These are phyloP conservation scores for Thalassiosira gravida DNA, from an alignment of 352 stramenopile species.

Conservation along the genomic window DNA sequence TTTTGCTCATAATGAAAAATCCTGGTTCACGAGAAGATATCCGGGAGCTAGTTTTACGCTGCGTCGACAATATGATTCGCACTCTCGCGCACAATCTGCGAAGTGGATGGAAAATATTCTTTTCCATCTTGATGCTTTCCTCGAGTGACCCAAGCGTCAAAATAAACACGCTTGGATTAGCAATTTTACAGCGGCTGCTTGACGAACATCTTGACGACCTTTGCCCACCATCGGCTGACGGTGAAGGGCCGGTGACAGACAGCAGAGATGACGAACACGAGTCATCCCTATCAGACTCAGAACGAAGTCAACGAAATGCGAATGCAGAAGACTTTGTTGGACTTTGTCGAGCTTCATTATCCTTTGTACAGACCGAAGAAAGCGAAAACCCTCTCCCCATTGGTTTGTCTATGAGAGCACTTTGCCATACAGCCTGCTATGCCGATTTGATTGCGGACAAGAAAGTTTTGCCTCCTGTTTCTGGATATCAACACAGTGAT, in stretches of 20 bases:
- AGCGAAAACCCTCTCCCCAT: slow-evolving; percentile 66
- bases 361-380: slow-evolving; percentile 77
- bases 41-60: slow-evolving; percentile 83
- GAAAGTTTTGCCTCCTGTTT: slow-evolving; percentile 75
- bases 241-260: slow-evolving; percentile 39
- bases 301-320: slow-evolving; percentile 70
- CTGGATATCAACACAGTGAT: slow-evolving; percentile 70
- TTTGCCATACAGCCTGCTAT: slow-evolving; percentile 86
- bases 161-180: slow-evolving; percentile 78
- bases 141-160: slow-evolving; percentile 76
- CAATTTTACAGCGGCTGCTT: slow-evolving; percentile 83
- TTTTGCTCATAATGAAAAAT: slow-evolving; percentile 87
- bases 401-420: slow-evolving; percentile 82
- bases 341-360: slow-evolving; percentile 78
- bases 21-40: slow-evolving; percentile 73
- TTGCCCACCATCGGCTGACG: slow-evolving; percentile 41
- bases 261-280: slow-evolving; percentile 29
- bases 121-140: slow-evolving; percentile 80
- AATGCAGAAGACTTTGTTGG: slow-evolving; percentile 85
- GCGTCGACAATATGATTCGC: slow-evolving; percentile 85
- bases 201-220: slow-evolving; percentile 84
- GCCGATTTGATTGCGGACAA: slow-evolving; percentile 83
- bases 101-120: slow-evolving; percentile 87
- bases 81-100: slow-evolving; percentile 79
- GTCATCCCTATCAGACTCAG: slow-evolving; percentile 49